These are phyloP conservation scores for Forsythia viridissima DNA, from an alignment of 257 asterid genomes.

Conservation along the genomic window DNA sequence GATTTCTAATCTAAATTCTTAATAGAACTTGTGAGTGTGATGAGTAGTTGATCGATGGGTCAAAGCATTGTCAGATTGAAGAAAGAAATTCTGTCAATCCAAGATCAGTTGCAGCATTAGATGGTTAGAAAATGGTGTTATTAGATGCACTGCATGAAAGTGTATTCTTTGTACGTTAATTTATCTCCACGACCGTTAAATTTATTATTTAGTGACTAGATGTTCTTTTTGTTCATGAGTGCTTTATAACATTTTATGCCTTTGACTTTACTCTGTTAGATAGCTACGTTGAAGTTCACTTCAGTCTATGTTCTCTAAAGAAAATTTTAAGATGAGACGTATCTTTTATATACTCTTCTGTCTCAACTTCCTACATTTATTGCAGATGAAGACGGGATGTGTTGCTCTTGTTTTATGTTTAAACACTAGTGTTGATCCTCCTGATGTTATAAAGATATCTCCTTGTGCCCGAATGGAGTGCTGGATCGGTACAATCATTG, in stretches of 20 bases:
- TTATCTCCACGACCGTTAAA: neutral
- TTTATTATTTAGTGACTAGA: neutral
- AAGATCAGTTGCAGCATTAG: neutral
- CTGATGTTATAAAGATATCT: conserved; percentile 98
- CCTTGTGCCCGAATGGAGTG: conserved; percentile 99
- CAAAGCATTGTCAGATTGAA: neutral
- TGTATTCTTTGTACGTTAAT: neutral
- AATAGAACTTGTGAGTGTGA: neutral
- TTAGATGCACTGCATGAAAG: neutral
- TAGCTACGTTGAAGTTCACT: neutral
- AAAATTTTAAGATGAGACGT: neutral
- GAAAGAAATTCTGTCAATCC: neutral
- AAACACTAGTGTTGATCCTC: conserved; percentile 96
- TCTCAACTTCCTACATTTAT: conserved; percentile 31
- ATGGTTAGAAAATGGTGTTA: neutral
- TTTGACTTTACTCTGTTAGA: neutral
- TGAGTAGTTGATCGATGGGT: neutral
- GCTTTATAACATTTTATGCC: neutral
- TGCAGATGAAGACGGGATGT: conserved; percentile 99
- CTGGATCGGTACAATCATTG: conserved; percentile 81
- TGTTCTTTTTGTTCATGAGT: neutral
- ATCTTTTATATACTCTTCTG: neutral
- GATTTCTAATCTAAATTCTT: neutral
- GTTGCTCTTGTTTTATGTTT: conserved; percentile 96
- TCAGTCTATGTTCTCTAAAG: neutral